These are phyloP conservation scores for Friedmanniomyces endolithicus DNA, from an alignment of 495 filamentous ascomycete genomes.

Conservation along the genomic window DNA sequence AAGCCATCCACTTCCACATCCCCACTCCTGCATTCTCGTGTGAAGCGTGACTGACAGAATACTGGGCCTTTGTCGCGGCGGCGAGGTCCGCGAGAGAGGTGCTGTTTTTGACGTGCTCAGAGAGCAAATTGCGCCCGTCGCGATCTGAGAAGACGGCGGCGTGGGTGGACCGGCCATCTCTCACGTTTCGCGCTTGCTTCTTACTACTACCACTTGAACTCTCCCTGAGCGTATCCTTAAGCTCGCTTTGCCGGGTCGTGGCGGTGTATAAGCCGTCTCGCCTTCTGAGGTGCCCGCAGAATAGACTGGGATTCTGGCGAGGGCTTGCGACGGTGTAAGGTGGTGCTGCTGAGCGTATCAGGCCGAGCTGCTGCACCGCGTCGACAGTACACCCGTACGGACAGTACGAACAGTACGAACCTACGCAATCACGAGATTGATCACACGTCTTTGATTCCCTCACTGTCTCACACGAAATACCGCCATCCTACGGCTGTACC, in stretches of 20 bases:
- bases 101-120: not conserved
- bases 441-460: not conserved
- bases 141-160: not conserved
- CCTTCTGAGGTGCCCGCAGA: not conserved
- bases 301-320: not conserved
- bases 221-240: not conserved
- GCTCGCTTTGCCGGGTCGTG: not conserved
- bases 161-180: not conserved
- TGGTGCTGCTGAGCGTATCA: not conserved
- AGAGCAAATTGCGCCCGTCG: slow-evolving; percentile 13
- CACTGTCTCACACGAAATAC: not conserved
- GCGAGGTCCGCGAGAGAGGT: not conserved
- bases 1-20: not conserved
- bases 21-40: not conserved
- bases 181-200: not conserved
- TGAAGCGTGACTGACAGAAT: not conserved
- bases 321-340: not conserved
- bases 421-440: not conserved
- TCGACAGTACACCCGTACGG: not conserved
- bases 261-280: not conserved
- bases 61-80: not conserved
- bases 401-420: not conserved
- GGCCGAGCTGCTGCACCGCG: not conserved
- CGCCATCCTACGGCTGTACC: not conserved
- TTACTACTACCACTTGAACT: slow-evolving; percentile 3